Percentiles rank a stretch among this genome's conserved stretches.
Conservation (phyloP, 768 basidiomycete species). For the Podaxis sp. region DNA sequence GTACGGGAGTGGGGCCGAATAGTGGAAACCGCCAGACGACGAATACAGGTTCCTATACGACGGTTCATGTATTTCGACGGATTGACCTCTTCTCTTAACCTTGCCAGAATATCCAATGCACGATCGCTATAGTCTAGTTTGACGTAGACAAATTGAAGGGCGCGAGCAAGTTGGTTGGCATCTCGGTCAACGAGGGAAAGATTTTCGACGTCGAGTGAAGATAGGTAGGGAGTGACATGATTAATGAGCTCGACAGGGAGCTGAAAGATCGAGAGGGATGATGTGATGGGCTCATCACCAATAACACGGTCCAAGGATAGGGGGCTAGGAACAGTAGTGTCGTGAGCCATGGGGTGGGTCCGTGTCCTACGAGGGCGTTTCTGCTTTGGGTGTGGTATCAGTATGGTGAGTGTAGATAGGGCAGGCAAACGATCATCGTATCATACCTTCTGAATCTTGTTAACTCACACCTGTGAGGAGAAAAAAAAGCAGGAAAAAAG, state of each 20-base stretch:
- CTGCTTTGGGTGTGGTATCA: not conserved
- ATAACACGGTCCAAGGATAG: conserved; percentile 24
- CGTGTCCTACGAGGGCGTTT: not conserved
- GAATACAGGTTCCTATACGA: conserved; percentile 20
- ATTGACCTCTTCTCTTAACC: conserved; percentile 5
- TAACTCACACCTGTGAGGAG: not conserved
- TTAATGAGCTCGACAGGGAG: conserved; percentile 28
- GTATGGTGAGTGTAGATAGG: not conserved
- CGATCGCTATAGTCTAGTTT: conserved; percentile 18
- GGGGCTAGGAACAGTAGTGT: conserved; percentile 16
- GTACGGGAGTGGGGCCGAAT: conserved; percentile 5
- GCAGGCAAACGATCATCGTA: not conserved
- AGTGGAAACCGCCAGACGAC: conserved; percentile 20
- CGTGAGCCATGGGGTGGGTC: conserved; percentile 8
- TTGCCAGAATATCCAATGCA: conserved; percentile 7
- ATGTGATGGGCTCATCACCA: conserved; percentile 17
- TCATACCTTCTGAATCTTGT: not conserved
- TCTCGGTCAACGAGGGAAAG: conserved; percentile 28
- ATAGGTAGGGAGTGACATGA: conserved; percentile 24
- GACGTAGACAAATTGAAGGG: conserved; percentile 22
- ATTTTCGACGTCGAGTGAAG: conserved; percentile 20
- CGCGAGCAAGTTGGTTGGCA: conserved; percentile 23
- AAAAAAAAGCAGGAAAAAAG: not conserved
- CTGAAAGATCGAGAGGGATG: conserved; percentile 23
- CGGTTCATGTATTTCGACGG: not conserved